Conservation (phyloP, 1,139 yeast species). For the Candida smagusa region DNA sequence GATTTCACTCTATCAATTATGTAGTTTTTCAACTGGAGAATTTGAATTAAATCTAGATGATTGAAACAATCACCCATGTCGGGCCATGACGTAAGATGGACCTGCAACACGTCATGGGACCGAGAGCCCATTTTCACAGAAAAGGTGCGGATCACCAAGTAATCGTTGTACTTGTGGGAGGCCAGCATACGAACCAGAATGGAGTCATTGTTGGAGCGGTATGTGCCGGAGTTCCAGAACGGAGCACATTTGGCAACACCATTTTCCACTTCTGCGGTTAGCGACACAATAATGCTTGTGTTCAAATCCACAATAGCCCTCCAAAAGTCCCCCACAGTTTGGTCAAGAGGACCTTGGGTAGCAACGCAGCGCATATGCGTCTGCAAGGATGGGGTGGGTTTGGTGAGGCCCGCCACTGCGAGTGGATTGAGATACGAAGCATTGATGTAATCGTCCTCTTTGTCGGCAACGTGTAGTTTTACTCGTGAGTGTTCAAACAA, state of each 20-base stretch:
- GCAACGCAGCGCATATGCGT: constrained; percentile 56
- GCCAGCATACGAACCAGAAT: constrained; percentile 28
- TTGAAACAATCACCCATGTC: constrained; percentile 46
- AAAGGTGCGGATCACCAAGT: constrained; percentile 35
- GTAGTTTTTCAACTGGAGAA: constrained; percentile 37
- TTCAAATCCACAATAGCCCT: constrained; percentile 52
- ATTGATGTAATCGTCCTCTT: constrained; percentile 30
- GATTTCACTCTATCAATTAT: constrained; percentile 17
- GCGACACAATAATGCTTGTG: constrained; percentile 41
- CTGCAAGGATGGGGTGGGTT: constrained; percentile 7
- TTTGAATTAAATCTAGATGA: constrained; percentile 39
- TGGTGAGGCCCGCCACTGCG: constrained; percentile 12
- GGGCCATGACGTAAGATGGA: constrained; percentile 52
- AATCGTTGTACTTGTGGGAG: constrained; percentile 11
- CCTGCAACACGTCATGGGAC: constrained; percentile 38
- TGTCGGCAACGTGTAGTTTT: constrained; percentile 21
- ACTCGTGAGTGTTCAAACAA: constrained; percentile 85
- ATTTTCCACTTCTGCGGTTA: constrained; percentile 52
- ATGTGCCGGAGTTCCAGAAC: constrained; percentile 49
- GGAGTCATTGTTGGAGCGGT: constrained; percentile 33
- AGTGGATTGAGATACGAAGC: constrained; percentile 27
- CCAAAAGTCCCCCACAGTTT: constrained; percentile 82
- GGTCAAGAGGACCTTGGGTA: constrained; percentile 80
- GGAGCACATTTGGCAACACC: constrained; percentile 55
- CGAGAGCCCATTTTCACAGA: constrained; percentile 23